Percentiles rank a stretch among this genome's conserved stretches.
Conservation (phyloP, 202 grass and related monocot genomes). For the Zizania palustris region DNA sequence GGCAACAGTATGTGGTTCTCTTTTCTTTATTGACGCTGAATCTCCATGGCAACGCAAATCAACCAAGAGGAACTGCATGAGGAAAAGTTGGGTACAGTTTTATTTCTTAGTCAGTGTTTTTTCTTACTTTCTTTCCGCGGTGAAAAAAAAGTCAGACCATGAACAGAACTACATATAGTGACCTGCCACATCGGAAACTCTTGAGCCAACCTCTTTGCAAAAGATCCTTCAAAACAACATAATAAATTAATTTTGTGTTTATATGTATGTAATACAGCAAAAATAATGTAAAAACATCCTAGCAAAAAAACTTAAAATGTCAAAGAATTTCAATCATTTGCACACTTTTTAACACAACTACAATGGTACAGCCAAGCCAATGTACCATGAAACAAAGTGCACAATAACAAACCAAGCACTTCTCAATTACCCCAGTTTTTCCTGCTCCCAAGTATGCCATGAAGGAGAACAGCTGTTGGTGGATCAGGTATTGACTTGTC, state of each 20-base stretch:
- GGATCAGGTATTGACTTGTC: constrained; percentile 98
- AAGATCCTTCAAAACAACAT: constrained; percentile 60
- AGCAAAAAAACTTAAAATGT: neutral
- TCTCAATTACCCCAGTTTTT: constrained; percentile 94
- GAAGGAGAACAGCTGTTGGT: constrained; percentile 94
- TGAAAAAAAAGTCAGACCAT: constrained; percentile 21
- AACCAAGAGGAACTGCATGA: constrained; percentile 92
- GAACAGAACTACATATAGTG: constrained; percentile 27
- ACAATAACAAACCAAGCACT: neutral
- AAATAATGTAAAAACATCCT: constrained; percentile 1
- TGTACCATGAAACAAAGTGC: constrained; percentile 14
- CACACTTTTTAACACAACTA: neutral
- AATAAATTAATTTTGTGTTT: constrained; percentile 26
- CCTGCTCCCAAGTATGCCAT: constrained; percentile 89
- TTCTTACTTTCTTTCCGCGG: neutral
- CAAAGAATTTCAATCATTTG: neutral
- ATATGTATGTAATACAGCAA: neutral
- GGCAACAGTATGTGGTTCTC: constrained; percentile 78
- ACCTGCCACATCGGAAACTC: constrained; percentile 99
- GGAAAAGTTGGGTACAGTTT: constrained; percentile 25
- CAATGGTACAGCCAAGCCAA: neutral
- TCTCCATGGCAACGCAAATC: constrained; percentile 95
- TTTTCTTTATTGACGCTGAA: constrained; percentile 77
- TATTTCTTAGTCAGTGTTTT: neutral
- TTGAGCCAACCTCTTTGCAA: constrained; percentile 88